These are phyloP conservation scores for Wickerhamomyces canadensis DNA, from an alignment of 805 yeast genomes.

Conservation along the genomic window DNA sequence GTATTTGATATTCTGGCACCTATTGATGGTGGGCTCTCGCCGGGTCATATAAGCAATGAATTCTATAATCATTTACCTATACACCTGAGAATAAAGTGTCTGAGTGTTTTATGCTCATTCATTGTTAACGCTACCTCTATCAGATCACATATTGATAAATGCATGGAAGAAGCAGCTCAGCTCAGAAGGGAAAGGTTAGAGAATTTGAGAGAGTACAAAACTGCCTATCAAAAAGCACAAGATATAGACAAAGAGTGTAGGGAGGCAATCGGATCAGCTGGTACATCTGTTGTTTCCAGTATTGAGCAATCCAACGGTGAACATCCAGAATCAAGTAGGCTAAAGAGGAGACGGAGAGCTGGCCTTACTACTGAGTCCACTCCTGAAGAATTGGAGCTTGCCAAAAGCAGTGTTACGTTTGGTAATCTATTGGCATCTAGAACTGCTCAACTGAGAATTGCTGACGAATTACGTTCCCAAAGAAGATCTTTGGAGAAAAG, in stretches of 20 bases:
- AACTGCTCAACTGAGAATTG: constrained; percentile 28
- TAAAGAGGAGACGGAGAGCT: constrained; percentile 27
- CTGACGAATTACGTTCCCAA: constrained; percentile 42
- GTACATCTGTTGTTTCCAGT: constrained; percentile 4
- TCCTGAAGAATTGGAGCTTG: constrained; percentile 30
- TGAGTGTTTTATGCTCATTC: constrained; percentile 61
- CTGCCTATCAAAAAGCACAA: constrained; percentile 45
- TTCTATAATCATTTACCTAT: constrained; percentile 51
- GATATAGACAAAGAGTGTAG: constrained; percentile 36
- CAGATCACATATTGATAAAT: constrained; percentile 59
- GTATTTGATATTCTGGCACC: constrained; percentile 59
- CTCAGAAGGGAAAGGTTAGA: constrained; percentile 67
- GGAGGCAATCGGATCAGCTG: constrained; percentile 25
- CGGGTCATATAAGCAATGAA: constrained; percentile 41
- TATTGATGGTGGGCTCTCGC: constrained; percentile 40
- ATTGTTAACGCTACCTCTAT: constrained; percentile 53
- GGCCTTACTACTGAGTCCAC: constrained; percentile 32
- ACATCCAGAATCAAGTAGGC: constrained; percentile 20
- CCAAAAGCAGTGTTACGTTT: constrained; percentile 38
- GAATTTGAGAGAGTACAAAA: constrained; percentile 53
- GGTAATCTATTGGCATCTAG: constrained; percentile 40
- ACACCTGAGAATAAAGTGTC: constrained; percentile 47
- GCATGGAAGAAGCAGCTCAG: constrained; percentile 56
- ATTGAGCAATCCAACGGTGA: constrained; percentile 5
- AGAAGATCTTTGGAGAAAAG: constrained; percentile 53